Evolutionary conservation across 176 grass and related monocot species (phyloP).

Genomic region (Hordeum marinum): DNA sequence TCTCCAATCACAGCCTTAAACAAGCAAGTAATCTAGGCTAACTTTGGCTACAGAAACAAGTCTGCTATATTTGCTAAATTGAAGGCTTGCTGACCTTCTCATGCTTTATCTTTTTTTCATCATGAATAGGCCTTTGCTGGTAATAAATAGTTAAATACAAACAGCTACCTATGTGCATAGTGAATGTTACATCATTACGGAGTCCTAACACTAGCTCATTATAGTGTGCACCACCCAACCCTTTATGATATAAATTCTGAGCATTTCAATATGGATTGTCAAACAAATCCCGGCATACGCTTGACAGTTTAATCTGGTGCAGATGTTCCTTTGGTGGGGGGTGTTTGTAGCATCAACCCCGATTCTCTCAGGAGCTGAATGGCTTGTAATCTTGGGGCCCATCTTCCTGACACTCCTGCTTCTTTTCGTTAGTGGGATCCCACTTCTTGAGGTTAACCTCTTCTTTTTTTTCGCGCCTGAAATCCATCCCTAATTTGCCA

Average conservation of each 20-base stretch:
- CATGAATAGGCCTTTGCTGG: neutral
- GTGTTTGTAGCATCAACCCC: slow-evolving; percentile 87
- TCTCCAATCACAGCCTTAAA: neutral
- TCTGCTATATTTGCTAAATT: neutral
- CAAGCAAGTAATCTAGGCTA: neutral
- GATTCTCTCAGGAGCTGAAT: slow-evolving; percentile 70
- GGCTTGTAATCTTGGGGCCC: slow-evolving; percentile 79
- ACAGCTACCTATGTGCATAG: neutral
- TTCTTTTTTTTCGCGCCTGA: neutral
- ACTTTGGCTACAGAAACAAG: neutral
- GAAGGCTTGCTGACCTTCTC: neutral
- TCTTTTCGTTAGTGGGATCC: slow-evolving; percentile 90
- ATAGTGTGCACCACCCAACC: neutral
- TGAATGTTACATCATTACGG: neutral
- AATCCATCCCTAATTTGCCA: neutral
- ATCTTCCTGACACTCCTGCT: slow-evolving; percentile 79
- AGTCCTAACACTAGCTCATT: neutral
- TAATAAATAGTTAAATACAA: neutral
- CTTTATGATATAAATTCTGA: neutral
- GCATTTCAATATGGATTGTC: neutral
- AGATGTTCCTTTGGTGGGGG: slow-evolving; percentile 98
- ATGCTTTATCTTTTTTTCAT: neutral
- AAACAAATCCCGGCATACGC: neutral
- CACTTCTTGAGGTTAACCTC: slow-evolving; percentile 78
- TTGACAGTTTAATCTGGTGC: slow-evolving; percentile 15